phyloP scores from a whole-genome alignment of 1,139 yeast genomes.

The Candida sp. region DNA sequence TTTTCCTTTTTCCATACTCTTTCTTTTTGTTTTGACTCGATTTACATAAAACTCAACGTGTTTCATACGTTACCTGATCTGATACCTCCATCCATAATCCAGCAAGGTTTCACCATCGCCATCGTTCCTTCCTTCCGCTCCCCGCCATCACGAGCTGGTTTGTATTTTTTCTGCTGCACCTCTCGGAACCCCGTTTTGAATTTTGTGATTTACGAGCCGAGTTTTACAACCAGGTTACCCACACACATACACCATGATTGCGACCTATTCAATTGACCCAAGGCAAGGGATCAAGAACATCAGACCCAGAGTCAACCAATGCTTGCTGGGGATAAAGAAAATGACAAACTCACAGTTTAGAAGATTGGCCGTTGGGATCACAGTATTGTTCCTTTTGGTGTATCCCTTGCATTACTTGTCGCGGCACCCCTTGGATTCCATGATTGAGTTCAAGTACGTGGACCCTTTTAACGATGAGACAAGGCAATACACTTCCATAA shows the following conservation, averaged over 20 bases:
- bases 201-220: no score
- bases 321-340: background rate
- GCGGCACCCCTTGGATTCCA: background rate
- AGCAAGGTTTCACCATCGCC: no score
- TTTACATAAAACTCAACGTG: no score
- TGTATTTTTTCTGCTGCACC: no score
- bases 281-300: background rate
- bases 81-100: no score
- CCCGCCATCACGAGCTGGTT: no score
- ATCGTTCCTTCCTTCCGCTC: no score
- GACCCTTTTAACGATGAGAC: background rate
- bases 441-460: background rate
- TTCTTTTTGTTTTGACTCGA: no score
- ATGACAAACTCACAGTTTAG: background rate
- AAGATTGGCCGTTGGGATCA: background rate
- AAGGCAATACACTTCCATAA: background rate
- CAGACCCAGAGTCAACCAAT: background rate
- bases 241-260: background rate
- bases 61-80: no score
- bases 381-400: background rate
- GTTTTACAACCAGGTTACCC: no score
- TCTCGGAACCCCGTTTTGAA: no score
- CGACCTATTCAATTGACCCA: background rate
- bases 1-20: no score
- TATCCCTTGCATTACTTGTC: slow-evolving; percentile 1